Conservation (phyloP, 257 asterid species). For the Solanum tarapatanum region DNA sequence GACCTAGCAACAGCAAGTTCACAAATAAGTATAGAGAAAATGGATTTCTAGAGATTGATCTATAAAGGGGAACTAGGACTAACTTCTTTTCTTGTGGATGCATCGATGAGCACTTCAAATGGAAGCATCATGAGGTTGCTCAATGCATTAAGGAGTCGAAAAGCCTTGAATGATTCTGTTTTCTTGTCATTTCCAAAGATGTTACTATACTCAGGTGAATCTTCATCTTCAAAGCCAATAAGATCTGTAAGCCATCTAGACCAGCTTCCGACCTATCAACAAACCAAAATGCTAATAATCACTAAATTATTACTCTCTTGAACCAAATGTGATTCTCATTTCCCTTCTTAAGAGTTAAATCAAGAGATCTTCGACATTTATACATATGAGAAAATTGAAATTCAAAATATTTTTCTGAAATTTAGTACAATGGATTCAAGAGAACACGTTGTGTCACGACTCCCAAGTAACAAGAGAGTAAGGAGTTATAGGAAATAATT, state of each 20-base stretch:
- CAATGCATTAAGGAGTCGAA: constrained; percentile 60
- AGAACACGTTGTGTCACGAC: neutral
- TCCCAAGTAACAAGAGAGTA: neutral
- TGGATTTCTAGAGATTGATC: neutral
- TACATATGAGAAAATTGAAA: neutral
- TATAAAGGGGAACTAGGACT: neutral
- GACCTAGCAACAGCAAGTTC: constrained; percentile 27
- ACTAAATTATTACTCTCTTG: neutral
- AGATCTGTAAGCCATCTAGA: constrained; percentile 81
- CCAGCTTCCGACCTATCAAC: constrained; percentile 69
- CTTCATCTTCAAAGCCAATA: constrained; percentile 56
- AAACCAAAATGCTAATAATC: neutral
- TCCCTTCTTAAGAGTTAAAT: neutral
- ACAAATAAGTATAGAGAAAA: neutral
- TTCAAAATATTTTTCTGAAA: neutral
- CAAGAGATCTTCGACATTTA: neutral
- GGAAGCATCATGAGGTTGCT: constrained; percentile 97
- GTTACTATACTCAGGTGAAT: constrained; percentile 24
- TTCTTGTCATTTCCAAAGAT: constrained; percentile 11
- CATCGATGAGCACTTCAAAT: constrained; percentile 58
- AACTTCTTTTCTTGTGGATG: constrained; percentile 70
- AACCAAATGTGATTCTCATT: neutral
- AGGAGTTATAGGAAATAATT: neutral
- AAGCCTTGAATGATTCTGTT: constrained; percentile 51
- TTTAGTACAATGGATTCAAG: neutral